Percentiles rank a stretch among this genome's conserved stretches.
Conservation (phyloP, 2,329 filamentous ascomycete genomes). For the Ophioceras dolichostomum region DNA sequence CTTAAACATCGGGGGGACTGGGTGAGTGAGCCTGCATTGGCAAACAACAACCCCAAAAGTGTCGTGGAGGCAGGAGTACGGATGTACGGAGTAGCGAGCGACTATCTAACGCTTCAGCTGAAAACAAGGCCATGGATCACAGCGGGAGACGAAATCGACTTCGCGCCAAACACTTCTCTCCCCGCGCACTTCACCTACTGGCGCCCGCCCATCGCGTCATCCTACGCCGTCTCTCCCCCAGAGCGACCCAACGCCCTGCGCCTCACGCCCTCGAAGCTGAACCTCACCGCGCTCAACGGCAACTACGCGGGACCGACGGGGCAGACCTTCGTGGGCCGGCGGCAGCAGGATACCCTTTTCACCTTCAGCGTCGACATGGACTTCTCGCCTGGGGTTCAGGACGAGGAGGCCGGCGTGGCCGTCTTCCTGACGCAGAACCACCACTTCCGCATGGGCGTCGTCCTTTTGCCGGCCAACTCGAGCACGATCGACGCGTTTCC, state of each 20-base stretch:
- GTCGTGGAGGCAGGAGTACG: no score
- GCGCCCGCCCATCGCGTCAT: conserved; percentile 33
- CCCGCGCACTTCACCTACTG: conserved; percentile 45
- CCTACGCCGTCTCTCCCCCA: conserved; percentile 30
- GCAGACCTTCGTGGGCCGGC: conserved; percentile 43
- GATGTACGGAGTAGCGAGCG: no score
- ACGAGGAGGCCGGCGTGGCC: conserved; percentile 39
- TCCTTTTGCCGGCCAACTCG: conserved; percentile 18
- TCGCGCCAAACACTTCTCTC: conserved; percentile 23
- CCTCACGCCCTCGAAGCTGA: conserved; percentile 33
- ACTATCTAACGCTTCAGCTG: no score
- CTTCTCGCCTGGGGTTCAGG: conserved; percentile 22
- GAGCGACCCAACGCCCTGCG: conserved; percentile 29
- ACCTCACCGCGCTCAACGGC: conserved; percentile 40
- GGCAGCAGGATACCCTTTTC: conserved; percentile 44
- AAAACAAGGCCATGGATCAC: conserved; percentile 16
- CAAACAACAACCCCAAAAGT: no score
- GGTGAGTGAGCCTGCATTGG: conserved; percentile 7
- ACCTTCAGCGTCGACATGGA: conserved; percentile 32
- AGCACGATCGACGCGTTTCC: conserved; percentile 12
- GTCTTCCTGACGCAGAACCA: conserved; percentile 41
- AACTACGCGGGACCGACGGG: conserved; percentile 31
- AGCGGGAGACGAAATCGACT: conserved; percentile 15
- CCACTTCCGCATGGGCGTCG: conserved; percentile 33
- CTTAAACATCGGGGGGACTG: conserved; percentile 9